These are phyloP conservation scores for Collybia nuda DNA, from an alignment of 768 basidiomycete genomes.

Conservation along the genomic window DNA sequence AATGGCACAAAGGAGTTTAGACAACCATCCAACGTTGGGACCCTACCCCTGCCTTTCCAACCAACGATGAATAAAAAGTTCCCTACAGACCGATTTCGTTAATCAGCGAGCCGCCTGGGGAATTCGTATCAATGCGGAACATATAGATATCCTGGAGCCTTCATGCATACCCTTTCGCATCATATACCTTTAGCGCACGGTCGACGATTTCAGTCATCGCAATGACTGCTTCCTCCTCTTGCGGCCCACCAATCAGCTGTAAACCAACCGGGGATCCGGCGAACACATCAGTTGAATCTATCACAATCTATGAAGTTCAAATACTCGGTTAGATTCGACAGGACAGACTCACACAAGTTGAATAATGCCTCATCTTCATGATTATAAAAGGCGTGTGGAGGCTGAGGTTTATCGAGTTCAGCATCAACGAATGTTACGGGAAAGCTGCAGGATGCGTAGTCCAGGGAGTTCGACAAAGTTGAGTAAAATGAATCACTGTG, in stretches of 20 bases:
- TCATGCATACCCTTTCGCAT: too few species aligned
- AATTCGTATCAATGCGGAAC: too few species aligned
- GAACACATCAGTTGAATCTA: constrained; percentile 58
- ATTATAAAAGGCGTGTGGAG: constrained; percentile 50
- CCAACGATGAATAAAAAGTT: too few species aligned
- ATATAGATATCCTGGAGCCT: too few species aligned
- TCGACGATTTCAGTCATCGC: constrained; percentile 66
- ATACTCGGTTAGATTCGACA: background rate
- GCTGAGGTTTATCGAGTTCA: constrained; percentile 42
- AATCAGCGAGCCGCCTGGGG: too few species aligned
- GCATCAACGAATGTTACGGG: constrained; percentile 67
- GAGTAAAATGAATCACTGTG: constrained; percentile 61
- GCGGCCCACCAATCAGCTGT: constrained; percentile 63
- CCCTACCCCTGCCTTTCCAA: too few species aligned
- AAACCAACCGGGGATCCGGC: constrained; percentile 57
- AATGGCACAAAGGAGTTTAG: too few species aligned
- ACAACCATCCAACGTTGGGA: too few species aligned
- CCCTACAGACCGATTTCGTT: too few species aligned
- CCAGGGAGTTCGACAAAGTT: constrained; percentile 60
- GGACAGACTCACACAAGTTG: constrained; percentile 47
- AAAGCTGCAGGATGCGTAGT: constrained; percentile 57
- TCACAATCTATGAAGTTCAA: background rate
- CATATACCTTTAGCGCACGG: constrained; percentile 39
- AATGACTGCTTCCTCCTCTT: constrained; percentile 74
- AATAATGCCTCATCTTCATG: constrained; percentile 51